Conservation (phyloP, 768 basidiomycete genomes). For the Boletus huronensis region DNA sequence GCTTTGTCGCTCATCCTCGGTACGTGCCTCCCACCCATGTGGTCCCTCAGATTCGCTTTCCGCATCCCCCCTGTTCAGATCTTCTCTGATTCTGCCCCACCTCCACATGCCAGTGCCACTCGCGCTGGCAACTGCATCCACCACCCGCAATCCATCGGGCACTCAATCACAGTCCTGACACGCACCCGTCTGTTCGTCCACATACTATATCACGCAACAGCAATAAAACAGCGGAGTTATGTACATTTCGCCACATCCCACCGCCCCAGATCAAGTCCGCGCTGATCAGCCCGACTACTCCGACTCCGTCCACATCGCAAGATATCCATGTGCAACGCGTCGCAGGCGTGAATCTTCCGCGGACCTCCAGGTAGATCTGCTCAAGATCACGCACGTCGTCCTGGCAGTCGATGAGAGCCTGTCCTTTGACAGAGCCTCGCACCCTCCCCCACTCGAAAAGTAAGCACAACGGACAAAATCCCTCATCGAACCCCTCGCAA, state of each 20-base stretch:
- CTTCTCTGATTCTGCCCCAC: slow-evolving; percentile 24
- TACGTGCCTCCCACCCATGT: slow-evolving; percentile 26
- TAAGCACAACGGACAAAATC: slow-evolving; percentile 12
- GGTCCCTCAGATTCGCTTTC: slow-evolving; percentile 28
- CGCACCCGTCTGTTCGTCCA: not conserved
- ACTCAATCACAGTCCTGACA: slow-evolving; percentile 6
- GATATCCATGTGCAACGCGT: slow-evolving; percentile 30
- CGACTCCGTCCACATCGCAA: slow-evolving; percentile 32
- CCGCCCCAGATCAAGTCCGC: slow-evolving; percentile 20
- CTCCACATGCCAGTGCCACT: slow-evolving; percentile 14
- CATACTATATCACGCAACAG: slow-evolving; percentile 12
- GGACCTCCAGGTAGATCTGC: slow-evolving; percentile 28
- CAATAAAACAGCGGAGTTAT: slow-evolving; percentile 19
- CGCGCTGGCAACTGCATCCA: not conserved
- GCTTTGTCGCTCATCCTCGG: slow-evolving; percentile 13
- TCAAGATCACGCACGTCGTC: slow-evolving; percentile 21
- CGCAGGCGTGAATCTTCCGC: slow-evolving; percentile 31
- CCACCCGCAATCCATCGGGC: not conserved
- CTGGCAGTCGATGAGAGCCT: slow-evolving; percentile 20
- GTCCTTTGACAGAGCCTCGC: not conserved
- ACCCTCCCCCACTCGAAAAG: slow-evolving; percentile 17
- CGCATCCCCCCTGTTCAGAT: slow-evolving; percentile 15
- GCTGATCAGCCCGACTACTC: slow-evolving; percentile 26
- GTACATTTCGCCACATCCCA: slow-evolving; percentile 17
- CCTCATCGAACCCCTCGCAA: not conserved